These are phyloP conservation scores for Aspergillus chevalieri DNA, from an alignment of 2,329 filamentous ascomycete species.

Conservation along the genomic window DNA sequence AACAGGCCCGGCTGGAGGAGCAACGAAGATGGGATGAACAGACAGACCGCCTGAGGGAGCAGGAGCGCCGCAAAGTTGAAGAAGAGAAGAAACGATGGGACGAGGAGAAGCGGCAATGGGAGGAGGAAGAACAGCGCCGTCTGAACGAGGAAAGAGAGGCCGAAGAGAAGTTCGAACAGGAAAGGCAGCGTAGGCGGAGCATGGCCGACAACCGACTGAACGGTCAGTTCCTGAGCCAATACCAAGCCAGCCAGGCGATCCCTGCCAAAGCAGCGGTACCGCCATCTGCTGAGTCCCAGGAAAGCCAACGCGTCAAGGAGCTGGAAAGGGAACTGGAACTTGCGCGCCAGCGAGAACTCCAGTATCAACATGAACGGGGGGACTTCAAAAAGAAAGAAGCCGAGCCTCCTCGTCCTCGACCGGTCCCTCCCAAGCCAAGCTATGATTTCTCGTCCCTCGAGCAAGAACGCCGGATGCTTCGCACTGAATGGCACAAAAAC, in stretches of 20 bases:
- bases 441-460: slow-evolving; percentile 53
- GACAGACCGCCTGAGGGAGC: slow-evolving; percentile 45
- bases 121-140: slow-evolving; percentile 66
- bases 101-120: slow-evolving; percentile 62
- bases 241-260: slow-evolving; percentile 63
- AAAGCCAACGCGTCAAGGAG: slow-evolving; percentile 68
- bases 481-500: slow-evolving; percentile 49
- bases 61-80: slow-evolving; percentile 41
- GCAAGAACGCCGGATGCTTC: slow-evolving; percentile 55
- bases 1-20: slow-evolving; percentile 39
- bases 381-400: slow-evolving; percentile 33
- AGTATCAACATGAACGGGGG: slow-evolving; percentile 57
- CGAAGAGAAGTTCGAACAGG: slow-evolving; percentile 60
- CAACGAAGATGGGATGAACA: slow-evolving; percentile 45
- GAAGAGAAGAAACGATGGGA: slow-evolving; percentile 43
- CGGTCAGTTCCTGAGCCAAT: slow-evolving; percentile 81
- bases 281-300: slow-evolving; percentile 36
- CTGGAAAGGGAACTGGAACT: slow-evolving; percentile 68
- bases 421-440: slow-evolving; percentile 37
- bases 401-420: slow-evolving; percentile 24
- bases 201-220: slow-evolving; percentile 63
- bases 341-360: slow-evolving; percentile 60
- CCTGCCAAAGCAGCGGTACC: slow-evolving; percentile 29
- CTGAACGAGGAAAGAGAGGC: slow-evolving; percentile 67
- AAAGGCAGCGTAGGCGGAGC: slow-evolving; percentile 56